phyloP scores from a whole-genome alignment of 129 eudicot genomes.

The Flaveria linearis region DNA sequence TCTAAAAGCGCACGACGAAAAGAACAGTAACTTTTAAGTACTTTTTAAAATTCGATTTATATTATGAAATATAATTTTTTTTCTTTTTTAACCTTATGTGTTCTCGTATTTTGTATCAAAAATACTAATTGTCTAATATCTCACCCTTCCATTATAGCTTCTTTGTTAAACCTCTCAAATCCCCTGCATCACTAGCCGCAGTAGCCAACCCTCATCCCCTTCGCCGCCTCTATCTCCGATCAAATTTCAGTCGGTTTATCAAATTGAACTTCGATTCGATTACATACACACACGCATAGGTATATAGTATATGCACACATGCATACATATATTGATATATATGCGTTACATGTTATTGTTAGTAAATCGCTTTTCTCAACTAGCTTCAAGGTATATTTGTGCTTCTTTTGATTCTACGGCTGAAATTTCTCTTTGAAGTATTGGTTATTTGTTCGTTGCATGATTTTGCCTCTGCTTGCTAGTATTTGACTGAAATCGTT shows the following conservation, averaged over 20 bases:
- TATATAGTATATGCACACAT: not conserved
- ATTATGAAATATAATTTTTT: too few relatives aligned
- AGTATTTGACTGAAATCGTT: not conserved
- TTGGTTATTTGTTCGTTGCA: not conserved
- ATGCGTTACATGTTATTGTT: not conserved
- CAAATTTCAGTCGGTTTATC: not conserved
- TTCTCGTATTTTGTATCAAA: too few relatives aligned
- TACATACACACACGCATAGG: conserved; percentile 4
- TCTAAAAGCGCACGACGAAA: too few relatives aligned
- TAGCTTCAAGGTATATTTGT: not conserved
- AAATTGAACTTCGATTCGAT: not conserved
- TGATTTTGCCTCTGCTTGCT: conserved; percentile 11
- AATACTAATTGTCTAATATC: too few relatives aligned
- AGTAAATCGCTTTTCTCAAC: not conserved
- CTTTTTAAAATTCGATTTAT: too few relatives aligned
- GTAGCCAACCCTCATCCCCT: not conserved
- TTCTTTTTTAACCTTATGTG: too few relatives aligned
- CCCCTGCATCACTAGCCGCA: conserved; percentile 10
- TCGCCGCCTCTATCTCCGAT: not conserved
- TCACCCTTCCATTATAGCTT: not conserved
- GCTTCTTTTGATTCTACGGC: not conserved
- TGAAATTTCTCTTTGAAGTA: not conserved
- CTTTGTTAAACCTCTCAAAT: not conserved
- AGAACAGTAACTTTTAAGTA: too few relatives aligned
- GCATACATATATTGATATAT: not conserved